Evolutionary conservation across 768 basidiomycete species (phyloP).

Genomic region (Rhizopogon vesiculosus): DNA sequence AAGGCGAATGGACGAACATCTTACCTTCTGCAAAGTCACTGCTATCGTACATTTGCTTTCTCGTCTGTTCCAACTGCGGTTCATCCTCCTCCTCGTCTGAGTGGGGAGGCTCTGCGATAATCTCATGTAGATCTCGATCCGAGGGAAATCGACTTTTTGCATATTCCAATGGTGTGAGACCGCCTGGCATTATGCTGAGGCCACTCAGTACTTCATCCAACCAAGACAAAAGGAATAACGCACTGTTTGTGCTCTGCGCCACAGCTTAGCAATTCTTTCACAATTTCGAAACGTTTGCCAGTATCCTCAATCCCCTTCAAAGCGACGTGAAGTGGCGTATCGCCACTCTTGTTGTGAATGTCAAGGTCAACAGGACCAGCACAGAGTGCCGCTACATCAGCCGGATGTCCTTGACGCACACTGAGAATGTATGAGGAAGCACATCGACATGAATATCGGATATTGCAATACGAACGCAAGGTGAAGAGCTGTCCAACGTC

Average conservation of each 20-base stretch:
- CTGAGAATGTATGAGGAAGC: neutral
- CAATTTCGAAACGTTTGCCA: constrained; percentile 12
- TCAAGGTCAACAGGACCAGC: constrained; percentile 21
- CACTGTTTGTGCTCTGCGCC: neutral
- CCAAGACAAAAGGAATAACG: neutral
- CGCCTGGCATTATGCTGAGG: neutral
- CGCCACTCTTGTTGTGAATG: constrained; percentile 15
- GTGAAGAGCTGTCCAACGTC: constrained; percentile 20
- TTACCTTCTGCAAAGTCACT: neutral
- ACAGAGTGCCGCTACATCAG: constrained; percentile 9
- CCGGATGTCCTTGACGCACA: constrained; percentile 3
- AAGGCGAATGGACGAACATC: neutral
- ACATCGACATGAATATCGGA: neutral
- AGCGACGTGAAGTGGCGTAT: constrained; percentile 26
- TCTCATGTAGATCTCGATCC: neutral
- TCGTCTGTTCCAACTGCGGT: neutral
- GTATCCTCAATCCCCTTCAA: constrained; percentile 12
- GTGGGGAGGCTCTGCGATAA: neutral
- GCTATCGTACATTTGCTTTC: neutral
- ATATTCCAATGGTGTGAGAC: neutral
- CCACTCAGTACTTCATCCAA: neutral
- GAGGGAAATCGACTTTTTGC: neutral
- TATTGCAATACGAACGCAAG: constrained; percentile 20
- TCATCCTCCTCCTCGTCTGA: neutral
- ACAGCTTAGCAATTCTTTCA: neutral